These are phyloP conservation scores for Torulaspora globosa DNA, from an alignment of 1,139 yeast species.

Conservation along the genomic window DNA sequence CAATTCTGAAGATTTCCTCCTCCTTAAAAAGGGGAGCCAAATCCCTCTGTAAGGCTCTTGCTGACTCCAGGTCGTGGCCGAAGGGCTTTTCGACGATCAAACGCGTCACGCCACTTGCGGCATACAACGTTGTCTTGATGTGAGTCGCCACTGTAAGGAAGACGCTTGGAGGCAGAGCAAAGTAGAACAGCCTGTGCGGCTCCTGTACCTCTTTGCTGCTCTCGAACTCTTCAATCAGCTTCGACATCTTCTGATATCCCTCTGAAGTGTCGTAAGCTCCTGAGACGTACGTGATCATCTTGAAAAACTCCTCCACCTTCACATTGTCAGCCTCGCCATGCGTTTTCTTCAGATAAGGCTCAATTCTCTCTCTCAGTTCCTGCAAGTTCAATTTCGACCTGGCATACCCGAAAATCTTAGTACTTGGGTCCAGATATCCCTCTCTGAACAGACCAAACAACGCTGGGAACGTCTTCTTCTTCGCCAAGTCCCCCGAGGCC, in stretches of 20 bases:
- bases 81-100: conserved; percentile 95
- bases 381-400: conserved; percentile 67
- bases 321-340: conserved; percentile 44
- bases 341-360: conserved; percentile 59
- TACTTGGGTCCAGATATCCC: conserved; percentile 67
- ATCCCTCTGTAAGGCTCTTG: conserved; percentile 69
- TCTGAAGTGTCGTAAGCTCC: conserved; percentile 80
- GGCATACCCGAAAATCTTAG: conserved; percentile 86
- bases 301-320: conserved; percentile 60
- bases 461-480: conserved; percentile 90
- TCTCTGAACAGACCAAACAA: conserved; percentile 70
- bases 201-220: conserved; percentile 41
- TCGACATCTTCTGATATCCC: conserved; percentile 59
- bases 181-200: conserved; percentile 76
- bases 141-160: conserved; percentile 75
- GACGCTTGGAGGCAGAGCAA: conserved; percentile 93
- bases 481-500: conserved; percentile 95
- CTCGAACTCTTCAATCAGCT: conserved; percentile 59
- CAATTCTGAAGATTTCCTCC: conserved; percentile 90
- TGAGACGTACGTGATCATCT: conserved; percentile 59
- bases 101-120: conserved; percentile 65
- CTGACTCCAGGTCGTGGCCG: conserved; percentile 81
- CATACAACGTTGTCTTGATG: conserved; percentile 66
- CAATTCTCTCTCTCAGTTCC: conserved; percentile 64
- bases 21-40: conserved; percentile 85